Base-by-base conservation (phyloP, 2,329 filamentous ascomycete species). In the Colletotrichum caudatum region DNA sequence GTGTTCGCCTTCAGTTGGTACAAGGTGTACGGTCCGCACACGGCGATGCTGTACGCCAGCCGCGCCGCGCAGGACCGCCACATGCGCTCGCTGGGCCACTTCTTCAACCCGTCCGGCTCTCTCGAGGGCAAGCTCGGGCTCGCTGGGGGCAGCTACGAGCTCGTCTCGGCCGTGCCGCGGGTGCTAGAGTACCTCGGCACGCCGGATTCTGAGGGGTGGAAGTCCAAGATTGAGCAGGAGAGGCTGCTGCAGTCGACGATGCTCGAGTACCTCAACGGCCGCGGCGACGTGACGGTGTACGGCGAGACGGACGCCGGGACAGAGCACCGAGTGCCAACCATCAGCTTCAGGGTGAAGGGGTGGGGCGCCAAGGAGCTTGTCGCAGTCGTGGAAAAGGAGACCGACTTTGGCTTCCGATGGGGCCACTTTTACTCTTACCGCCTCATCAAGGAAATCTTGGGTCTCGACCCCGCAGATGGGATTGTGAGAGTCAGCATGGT, bases 1-100 rank as follows among this genome's bases (percentile, higher is more conserved):
- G 91, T 94, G 75, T 95, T 95, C 79, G 82, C 86, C n/a, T 94
- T 95, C 77, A 91, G 87, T 0, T 95, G 92, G 93, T 95, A 95
- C 81, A 95, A 95, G 79, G 89, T 94, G 1, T 95, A 92, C 77
- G 93, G 93, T 0, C 93, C 93, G 1, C 93, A 95, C 75, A 85
- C 94, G 1, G 86, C 92, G 0, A 87, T 91, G 74, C 82, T 95
- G 1, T 95, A 94, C 77, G 91, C 88, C 6, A 88, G 88, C 33
- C 82, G 83, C 5, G 76, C 80, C 0, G 90, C 89, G 0, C 89
- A 92, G 71, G 76, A 85, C 20, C 26, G 14, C 5, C 79, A 85
- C 59, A 82, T 94, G 66, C 81, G 81, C 5, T 88, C 89, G 0
- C 75, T 85, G 0, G 87, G 88, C 0, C 92, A 94, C 77, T 93